Conservation (phyloP, 768 basidiomycete species). For the Pholiota molesta region DNA sequence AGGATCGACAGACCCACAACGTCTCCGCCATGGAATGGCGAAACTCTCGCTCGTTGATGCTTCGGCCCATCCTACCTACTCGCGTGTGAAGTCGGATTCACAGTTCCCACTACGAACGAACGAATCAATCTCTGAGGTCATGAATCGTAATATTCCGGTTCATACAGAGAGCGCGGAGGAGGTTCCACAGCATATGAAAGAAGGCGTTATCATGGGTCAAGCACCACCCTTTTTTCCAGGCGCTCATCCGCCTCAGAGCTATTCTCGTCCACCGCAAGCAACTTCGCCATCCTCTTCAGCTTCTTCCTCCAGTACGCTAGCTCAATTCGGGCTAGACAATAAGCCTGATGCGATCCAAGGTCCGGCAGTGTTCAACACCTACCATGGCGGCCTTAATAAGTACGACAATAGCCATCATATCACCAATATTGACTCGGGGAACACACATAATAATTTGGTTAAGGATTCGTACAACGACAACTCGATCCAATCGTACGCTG, state of each 20-base stretch:
- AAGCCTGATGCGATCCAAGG: neutral
- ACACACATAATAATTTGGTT: constrained; percentile 10
- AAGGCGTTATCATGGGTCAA: neutral
- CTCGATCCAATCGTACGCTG: constrained; percentile 9
- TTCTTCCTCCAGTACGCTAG: neutral
- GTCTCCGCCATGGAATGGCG: neutral
- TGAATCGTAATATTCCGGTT: neutral
- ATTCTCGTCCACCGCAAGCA: neutral
- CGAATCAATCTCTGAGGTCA: neutral
- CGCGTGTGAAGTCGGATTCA: neutral
- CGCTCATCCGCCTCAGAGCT: neutral
- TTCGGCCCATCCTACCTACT: neutral
- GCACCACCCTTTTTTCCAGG: neutral
- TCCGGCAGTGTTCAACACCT: constrained; percentile 2
- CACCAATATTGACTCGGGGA: constrained; percentile 18
- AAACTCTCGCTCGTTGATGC: neutral
- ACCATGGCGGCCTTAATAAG: constrained; percentile 7
- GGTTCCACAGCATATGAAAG: neutral
- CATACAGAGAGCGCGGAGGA: neutral
- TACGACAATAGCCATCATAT: constrained; percentile 12
- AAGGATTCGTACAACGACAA: constrained; percentile 25
- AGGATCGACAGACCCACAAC: too few relatives aligned
- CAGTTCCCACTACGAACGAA: neutral
- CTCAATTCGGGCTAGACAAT: neutral
- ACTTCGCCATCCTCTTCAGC: neutral